These are phyloP conservation scores for Porpolomopsis calyptriformis DNA, from an alignment of 768 basidiomycete genomes.

Conservation along the genomic window DNA sequence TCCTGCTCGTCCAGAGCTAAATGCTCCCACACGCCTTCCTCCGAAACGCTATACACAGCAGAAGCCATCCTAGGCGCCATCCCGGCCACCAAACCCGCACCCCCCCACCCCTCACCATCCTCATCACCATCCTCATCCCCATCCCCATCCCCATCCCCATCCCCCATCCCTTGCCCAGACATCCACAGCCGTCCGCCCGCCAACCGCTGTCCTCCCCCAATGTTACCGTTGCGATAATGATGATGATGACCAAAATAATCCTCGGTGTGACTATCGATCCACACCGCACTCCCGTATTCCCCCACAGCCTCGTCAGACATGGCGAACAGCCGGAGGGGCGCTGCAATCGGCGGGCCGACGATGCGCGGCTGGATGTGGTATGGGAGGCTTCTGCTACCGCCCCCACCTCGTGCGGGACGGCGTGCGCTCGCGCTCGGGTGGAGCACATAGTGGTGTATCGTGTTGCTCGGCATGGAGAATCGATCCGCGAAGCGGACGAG, in stretches of 20 bases:
- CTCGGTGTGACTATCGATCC: slow-evolving; percentile 56
- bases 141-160: too few relatives aligned
- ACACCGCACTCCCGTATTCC: slow-evolving; percentile 49
- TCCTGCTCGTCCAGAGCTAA: slow-evolving; percentile 38
- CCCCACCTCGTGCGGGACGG: slow-evolving; percentile 14
- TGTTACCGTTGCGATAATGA: too few relatives aligned
- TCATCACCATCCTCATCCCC: too few relatives aligned
- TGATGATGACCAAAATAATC: slow-evolving; percentile 27
- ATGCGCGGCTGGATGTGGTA: slow-evolving; percentile 30
- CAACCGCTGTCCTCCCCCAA: slow-evolving; percentile 47
- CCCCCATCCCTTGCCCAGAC: too few relatives aligned
- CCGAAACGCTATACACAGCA: slow-evolving; percentile 36
- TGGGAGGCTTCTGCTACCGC: slow-evolving; percentile 32
- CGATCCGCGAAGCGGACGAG: slow-evolving; percentile 49
- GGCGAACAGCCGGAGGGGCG: slow-evolving; percentile 49
- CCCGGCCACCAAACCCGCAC: neutral
- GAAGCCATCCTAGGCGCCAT: slow-evolving; percentile 18
- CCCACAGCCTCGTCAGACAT: slow-evolving; percentile 46
- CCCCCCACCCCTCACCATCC: neutral
- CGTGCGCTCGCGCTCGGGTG: slow-evolving; percentile 32
- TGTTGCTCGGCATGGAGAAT: slow-evolving; percentile 60
- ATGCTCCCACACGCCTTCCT: slow-evolving; percentile 39
- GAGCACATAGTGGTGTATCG: slow-evolving; percentile 53
- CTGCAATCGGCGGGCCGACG: slow-evolving; percentile 31
- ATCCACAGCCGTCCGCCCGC: slow-evolving; percentile 38